Base-by-base conservation (phyloP, 441 rosid species). In the Hura crepitans region DNA sequence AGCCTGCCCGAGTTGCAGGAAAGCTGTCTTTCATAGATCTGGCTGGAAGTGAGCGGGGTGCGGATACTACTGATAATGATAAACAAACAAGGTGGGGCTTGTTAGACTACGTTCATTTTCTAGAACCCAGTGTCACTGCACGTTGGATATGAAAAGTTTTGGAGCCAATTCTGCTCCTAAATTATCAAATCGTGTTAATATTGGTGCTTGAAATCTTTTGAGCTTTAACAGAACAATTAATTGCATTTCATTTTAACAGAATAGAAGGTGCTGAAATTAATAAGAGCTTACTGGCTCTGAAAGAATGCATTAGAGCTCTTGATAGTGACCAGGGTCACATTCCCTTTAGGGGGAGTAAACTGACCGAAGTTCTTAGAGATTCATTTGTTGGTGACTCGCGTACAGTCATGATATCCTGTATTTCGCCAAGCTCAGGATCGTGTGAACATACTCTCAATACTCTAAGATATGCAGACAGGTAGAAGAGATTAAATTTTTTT, bases 251-350 rank as follows among this genome's bases (percentile, higher is more conserved):
- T 69, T 43, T 55, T 71, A 69, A 79, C 87, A 92, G 98, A 82
- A 84, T 92, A 85, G 98, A 92, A 86, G 98, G 98, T 77, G 98
- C 96, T 62, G 98, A 92, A 79, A 92, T 92, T 69, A 92, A 92
- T 79, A 92, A 90, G 79, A 92, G 97, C 79, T 82, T 92, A 65
- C 92, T 92, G 13, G 98, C 98, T 42, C 73, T 92, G 70, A 92
- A 92, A 79, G 88, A 90, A 78, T 86, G 98, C 72, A 88, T 88
- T 28, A 83, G 98, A 83, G 96, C 98, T 78, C 96, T 92, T 72
- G 98, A 92, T 79, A 92, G 83, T 77, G 98, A 92, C 72, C 95
- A 90, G 84, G 93, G 96, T 78, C 98, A 92, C 75, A 92, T 92
- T 73, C 98, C 98, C 66, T 92, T 92, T 72, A 85, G 96, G 85